These are phyloP conservation scores for Daldinia loculata DNA, from an alignment of 495 filamentous ascomycete genomes.

Conservation along the genomic window DNA sequence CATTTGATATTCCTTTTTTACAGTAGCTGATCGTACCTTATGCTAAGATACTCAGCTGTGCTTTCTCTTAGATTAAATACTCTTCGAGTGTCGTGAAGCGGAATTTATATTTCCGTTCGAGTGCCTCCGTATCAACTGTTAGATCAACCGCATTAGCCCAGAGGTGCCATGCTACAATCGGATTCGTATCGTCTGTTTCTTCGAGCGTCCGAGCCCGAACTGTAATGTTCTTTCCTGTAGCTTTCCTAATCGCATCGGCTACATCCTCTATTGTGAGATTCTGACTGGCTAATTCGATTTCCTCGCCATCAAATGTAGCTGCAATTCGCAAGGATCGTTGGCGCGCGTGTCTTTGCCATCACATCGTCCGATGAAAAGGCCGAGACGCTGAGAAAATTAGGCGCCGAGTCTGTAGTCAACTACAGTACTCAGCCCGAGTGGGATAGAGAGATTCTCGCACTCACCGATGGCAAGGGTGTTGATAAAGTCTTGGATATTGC, in stretches of 20 bases:
- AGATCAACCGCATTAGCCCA: background rate
- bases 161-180: background rate
- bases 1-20: too few species aligned
- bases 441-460: too few species aligned
- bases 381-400: too few species aligned
- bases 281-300: background rate
- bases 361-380: too few species aligned
- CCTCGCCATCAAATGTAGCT: background rate
- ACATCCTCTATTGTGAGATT: background rate
- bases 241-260: background rate
- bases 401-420: too few species aligned
- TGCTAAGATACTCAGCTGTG: background rate
- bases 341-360: too few species aligned
- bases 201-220: background rate
- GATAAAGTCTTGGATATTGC: too few species aligned
- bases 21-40: background rate
- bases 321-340: background rate
- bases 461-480: too few species aligned
- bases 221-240: background rate
- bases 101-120: background rate
- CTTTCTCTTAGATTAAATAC: background rate
- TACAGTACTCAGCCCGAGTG: too few species aligned
- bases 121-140: background rate
- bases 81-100: background rate
- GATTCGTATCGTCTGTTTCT: background rate